Evolutionary conservation across 495 filamentous ascomycete species (phyloP), one percentile per base, ranked within the genome.

Genomic region (Bacidia rubella): DNA sequence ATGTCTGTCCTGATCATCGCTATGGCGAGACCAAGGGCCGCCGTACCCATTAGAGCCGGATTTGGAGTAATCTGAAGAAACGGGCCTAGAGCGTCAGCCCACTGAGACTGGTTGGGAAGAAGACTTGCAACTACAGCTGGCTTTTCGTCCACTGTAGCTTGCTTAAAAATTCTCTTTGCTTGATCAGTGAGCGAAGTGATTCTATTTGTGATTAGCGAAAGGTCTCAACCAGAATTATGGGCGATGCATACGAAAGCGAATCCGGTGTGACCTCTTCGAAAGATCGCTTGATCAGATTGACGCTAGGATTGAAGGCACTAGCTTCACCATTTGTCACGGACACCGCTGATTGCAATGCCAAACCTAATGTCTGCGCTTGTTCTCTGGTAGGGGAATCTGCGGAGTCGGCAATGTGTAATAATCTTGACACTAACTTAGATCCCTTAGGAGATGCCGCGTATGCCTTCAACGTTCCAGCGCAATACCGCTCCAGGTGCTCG

Each of bases 41-140:
- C 86, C 3, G 83, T 85, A 7, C 93, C 74, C 9, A 86, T 77
- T 4, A 89, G 63, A 9, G 85, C 81, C 12, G 72, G 67, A 41
- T 75, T 76, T 12, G 84, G 80, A 21, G 68, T 58, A 4, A 70
- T 60, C 35, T 71, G 62, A 15, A 92, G 68, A 59, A 90, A 81
- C 1, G 68, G 71, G 0, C 49, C 55, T n/a, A 95, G 55, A n/a
- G 74, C 72, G 42, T 54, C 46, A 42, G 70, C 59, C 80, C 80
- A 84, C 19, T 66, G 57, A 11, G 60, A 53, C 2, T 56, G 41
- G 40, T 66, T 60, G 10, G 82, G 81, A 11, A 83, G 50, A 12
- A 83, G 57, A 3, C 69, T 60, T 44, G 65, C 68, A 9, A 63
- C 55, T 2, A 70, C 49, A 0, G 65, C 58, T 3, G 51, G 46